Percentiles rank a stretch among this genome's conserved stretches.
Conservation (phyloP, 352 stramenopile genomes). For the Phytophthora fragariaefolia region DNA sequence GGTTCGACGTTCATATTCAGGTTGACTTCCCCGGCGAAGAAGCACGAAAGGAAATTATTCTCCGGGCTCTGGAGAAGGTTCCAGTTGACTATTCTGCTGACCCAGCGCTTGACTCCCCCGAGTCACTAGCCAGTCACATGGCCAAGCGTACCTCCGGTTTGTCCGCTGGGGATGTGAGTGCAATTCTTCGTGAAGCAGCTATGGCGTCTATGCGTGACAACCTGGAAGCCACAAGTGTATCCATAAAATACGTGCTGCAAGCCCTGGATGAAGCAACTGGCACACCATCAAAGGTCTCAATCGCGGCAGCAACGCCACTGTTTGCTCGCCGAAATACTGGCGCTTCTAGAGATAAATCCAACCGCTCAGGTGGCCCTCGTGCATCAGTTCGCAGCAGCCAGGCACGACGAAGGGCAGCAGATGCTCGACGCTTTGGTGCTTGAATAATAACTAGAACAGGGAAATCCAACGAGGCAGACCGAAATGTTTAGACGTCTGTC, state of each 20-base stretch:
- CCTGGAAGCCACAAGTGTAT: slow-evolving; percentile 50
- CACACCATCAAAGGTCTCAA: slow-evolving; percentile 11
- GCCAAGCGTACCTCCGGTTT: slow-evolving; percentile 59
- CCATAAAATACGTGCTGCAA: slow-evolving; percentile 48
- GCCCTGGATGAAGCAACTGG: slow-evolving; percentile 26
- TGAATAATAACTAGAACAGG: no score
- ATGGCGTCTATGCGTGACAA: slow-evolving; percentile 76
- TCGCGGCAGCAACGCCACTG: slow-evolving; percentile 21
- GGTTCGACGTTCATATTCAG: slow-evolving; percentile 84
- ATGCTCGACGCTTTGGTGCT: slow-evolving; percentile 58
- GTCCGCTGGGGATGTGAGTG: slow-evolving; percentile 63
- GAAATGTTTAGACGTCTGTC: no score
- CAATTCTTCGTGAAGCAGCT: slow-evolving; percentile 78
- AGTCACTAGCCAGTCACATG: slow-evolving; percentile 56
- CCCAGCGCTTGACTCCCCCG: slow-evolving; percentile 29
- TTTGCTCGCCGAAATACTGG: slow-evolving; percentile 24
- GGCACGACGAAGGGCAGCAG: slow-evolving; percentile 48
- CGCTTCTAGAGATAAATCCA: slow-evolving; percentile 23
- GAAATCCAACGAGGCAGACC: no score
- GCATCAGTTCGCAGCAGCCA: slow-evolving; percentile 30
- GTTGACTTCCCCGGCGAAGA: slow-evolving; percentile 66
- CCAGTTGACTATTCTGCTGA: slow-evolving; percentile 62
- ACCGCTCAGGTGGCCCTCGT: slow-evolving; percentile 15
- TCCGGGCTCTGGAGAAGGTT: slow-evolving; percentile 54
- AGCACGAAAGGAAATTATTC: slow-evolving; percentile 56